Conservation (phyloP, 2,329 filamentous ascomycete species). For the Fusarium agapanthi region DNA sequence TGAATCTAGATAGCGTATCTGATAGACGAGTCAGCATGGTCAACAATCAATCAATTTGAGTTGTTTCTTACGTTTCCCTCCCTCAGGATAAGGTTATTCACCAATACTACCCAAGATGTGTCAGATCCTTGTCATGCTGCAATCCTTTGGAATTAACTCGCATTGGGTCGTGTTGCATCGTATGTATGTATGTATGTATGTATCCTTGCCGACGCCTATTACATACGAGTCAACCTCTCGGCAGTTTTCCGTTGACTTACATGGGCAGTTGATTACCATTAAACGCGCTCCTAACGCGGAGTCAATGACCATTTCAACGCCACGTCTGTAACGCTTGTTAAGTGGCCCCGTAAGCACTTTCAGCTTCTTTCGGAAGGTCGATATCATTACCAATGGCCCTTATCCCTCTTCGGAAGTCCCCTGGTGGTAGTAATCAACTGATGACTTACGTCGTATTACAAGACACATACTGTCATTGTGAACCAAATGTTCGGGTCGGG, state of each 20-base stretch:
- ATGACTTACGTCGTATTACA: not conserved
- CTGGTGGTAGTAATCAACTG: constrained; percentile 4
- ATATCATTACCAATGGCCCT: constrained; percentile 9
- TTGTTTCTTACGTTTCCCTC: not conserved
- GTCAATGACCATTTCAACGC: constrained; percentile 16
- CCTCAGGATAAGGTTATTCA: not conserved
- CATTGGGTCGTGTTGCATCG: not conserved
- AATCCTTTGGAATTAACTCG: constrained; percentile 1
- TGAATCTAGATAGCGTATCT: not conserved
- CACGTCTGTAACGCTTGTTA: constrained; percentile 7
- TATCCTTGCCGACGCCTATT: not conserved
- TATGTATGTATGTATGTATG: not conserved
- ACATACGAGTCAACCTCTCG: not conserved
- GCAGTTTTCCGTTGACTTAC: constrained; percentile 5
- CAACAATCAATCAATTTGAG: not conserved
- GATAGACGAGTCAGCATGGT: not conserved
- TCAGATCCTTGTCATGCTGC: constrained; percentile 9
- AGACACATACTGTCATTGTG: constrained; percentile 5
- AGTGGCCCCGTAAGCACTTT: constrained; percentile 24
- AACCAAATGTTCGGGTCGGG: constrained; percentile 14
- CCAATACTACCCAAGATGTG: constrained; percentile 18
- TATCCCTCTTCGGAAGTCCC: not conserved
- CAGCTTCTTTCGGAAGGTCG: constrained; percentile 38
- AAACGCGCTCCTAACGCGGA: constrained; percentile 21
- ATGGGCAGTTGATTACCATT: not conserved